Conservation (phyloP, 2,329 filamentous ascomycete genomes). For the Claviceps sorghi region DNA sequence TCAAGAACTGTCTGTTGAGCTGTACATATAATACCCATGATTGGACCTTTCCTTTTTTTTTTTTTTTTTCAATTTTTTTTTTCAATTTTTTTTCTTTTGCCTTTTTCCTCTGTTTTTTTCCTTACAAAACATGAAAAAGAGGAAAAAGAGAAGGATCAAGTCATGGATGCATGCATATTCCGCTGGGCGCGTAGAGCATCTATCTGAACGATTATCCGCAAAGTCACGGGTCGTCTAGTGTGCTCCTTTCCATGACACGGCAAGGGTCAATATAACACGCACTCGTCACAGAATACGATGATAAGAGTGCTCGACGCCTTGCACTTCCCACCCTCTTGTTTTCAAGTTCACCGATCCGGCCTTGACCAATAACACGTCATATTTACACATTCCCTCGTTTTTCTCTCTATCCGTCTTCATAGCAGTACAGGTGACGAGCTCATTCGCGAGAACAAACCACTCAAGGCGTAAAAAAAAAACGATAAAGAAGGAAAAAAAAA, state of each 20-base stretch:
- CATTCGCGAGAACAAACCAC: neutral
- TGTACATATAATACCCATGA: conserved; percentile 11
- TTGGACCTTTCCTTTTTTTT: neutral
- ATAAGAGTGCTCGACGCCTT: neutral
- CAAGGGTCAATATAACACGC: neutral
- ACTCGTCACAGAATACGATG: neutral
- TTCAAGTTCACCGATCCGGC: neutral
- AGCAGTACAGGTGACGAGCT: neutral
- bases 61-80: neutral
- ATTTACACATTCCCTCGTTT: no score
- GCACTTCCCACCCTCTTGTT: no score
- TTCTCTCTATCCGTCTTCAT: neutral
- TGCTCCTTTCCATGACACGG: neutral
- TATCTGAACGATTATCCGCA: neutral
- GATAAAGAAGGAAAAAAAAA: neutral
- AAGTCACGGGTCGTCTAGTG: neutral
- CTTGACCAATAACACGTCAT: no score
- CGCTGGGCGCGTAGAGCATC: neutral
- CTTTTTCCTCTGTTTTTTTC: no score
- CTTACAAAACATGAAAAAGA: neutral
- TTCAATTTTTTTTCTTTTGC: neutral
- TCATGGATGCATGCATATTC: neutral
- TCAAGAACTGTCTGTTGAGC: neutral
- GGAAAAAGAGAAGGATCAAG: neutral
- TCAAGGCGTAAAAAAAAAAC: neutral